Evolutionary conservation across 1,139 yeast species (phyloP), one percentile per base, ranked within the genome.

Genomic region (Nakaseomyces sp.): DNA sequence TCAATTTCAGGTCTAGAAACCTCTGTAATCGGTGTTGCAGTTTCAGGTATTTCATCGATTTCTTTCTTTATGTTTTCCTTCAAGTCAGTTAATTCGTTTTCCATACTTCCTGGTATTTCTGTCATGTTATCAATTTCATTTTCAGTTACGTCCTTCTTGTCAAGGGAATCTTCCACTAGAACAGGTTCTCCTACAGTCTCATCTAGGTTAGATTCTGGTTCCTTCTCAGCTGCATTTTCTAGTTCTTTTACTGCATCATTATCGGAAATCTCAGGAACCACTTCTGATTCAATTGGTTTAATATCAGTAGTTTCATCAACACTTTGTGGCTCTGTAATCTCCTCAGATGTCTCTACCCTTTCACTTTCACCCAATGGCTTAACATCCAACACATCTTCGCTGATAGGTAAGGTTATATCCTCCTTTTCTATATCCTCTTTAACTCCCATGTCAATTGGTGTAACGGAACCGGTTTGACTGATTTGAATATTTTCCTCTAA

Each of bases 401-500:
- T n/a, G 3, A 7, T 10, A 37, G 30, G 24, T 17, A 7, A 17
- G 2, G 1, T 15, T 6, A 15, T 15, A 16, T 43, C 44, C 12
- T 39, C 35, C 33, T 39, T 30, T 30, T 17, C 5, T 18, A 9
- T 6, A 5, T 5, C 40, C 4, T 33, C 35, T 8, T 5, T 19
- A 24, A 1, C 18, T 6, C 30, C 38, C 26, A 22, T 35, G 6
- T 25, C 43, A 17, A 18, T 20, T 24, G 37, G 20, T 26, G 36
- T 32, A 9, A 32, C 13, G 5, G 36, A 9, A n/a, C 22, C 36
- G 9, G 28, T 17, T 18, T 17, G 28, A n/a, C 28, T 12, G 5
- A 16, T 13, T 13, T 8, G 18, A n/a, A n/a, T 26, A 7, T 25
- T 37, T 7, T 25, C 18, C 30, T 49, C 50, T 10, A 45, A 29